Percentiles rank a stretch among this genome's conserved stretches.
Conservation (phyloP, 768 basidiomycete species). For the Sarcodon sp. region DNA sequence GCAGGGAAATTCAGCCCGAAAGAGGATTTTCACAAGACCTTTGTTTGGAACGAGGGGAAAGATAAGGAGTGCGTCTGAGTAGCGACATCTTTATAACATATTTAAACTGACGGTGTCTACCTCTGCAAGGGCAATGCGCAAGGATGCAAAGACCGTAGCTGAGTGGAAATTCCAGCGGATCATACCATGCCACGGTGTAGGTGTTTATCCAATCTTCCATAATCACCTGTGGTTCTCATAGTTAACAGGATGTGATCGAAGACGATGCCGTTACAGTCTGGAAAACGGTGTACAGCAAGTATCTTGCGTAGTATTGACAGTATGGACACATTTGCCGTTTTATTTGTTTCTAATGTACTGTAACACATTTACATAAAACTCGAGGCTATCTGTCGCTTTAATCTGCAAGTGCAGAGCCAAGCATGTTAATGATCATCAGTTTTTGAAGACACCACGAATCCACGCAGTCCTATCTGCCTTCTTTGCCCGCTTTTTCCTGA, state of each 20-base stretch:
- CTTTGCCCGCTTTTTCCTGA: slow-evolving; percentile 35
- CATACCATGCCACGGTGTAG: slow-evolving; percentile 50
- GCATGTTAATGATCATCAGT: not conserved
- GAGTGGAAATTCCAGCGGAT: slow-evolving; percentile 58
- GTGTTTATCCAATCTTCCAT: slow-evolving; percentile 3
- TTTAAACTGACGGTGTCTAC: not conserved
- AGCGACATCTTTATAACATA: not conserved
- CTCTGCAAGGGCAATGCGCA: slow-evolving; percentile 29
- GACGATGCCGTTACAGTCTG: slow-evolving; percentile 29
- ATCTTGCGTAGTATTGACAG: slow-evolving; percentile 7
- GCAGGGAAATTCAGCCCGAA: slow-evolving; percentile 2
- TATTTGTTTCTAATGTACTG: not conserved
- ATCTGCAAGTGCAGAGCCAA: too few relatives aligned
- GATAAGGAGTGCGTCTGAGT: slow-evolving; percentile 4
- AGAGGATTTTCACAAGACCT: slow-evolving; percentile 4
- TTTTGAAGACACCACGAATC: not conserved
- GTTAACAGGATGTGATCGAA: slow-evolving; percentile 33
- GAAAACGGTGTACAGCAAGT: slow-evolving; percentile 17
- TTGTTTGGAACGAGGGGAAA: slow-evolving; percentile 9
- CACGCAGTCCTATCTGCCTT: slow-evolving; percentile 26
- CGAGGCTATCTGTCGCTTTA: too few relatives aligned
- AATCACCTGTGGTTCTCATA: not conserved
- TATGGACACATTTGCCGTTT: slow-evolving; percentile 1
- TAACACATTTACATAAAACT: too few relatives aligned
- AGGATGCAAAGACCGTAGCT: slow-evolving; percentile 45